Evolutionary conservation across 2,329 filamentous ascomycete genomes (phyloP).

Genomic region (Fusarium pilosicola): DNA sequence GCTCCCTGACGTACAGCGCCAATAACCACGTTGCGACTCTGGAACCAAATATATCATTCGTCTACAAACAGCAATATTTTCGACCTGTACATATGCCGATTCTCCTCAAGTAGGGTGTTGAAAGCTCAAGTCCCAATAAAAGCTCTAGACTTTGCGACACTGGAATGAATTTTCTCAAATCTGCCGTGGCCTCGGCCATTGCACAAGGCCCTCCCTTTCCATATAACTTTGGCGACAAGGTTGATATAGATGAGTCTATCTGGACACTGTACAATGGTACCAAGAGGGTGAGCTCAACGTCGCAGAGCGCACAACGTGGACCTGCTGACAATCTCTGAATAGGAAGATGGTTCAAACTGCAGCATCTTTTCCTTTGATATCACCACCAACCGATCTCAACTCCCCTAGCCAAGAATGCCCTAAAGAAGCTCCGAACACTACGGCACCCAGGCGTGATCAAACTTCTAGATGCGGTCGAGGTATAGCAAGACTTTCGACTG

Average conservation of each 20-base stretch:
- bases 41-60: conserved; percentile 21
- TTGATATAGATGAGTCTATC: conserved; percentile 92
- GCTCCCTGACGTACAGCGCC: conserved; percentile 25
- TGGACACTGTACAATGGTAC: conserved; percentile 98
- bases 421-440: conserved; percentile 92
- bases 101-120: neutral
- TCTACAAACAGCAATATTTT: conserved; percentile 7
- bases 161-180: conserved; percentile 96
- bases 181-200: conserved; percentile 95
- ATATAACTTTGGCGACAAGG: conserved; percentile 90
- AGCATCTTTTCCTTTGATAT: conserved; percentile 98
- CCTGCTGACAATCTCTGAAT: neutral
- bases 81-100: neutral
- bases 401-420: conserved; percentile 90
- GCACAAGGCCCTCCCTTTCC: conserved; percentile 93
- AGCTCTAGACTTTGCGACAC: neutral
- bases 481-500: conserved; percentile 49
- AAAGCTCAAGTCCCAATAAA: neutral
- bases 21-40: conserved; percentile 43
- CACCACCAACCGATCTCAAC: conserved; percentile 77
- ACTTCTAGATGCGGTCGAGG: conserved; percentile 93
- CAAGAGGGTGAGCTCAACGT: conserved; percentile 72
- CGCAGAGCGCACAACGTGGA: neutral
- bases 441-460: conserved; percentile 95
- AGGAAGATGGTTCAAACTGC: conserved; percentile 95